Percentiles rank a stretch among this genome's conserved stretches.
phyloP scores from a whole-genome alignment of 1,139 yeast genomes.

The Candida glucosophila region DNA sequence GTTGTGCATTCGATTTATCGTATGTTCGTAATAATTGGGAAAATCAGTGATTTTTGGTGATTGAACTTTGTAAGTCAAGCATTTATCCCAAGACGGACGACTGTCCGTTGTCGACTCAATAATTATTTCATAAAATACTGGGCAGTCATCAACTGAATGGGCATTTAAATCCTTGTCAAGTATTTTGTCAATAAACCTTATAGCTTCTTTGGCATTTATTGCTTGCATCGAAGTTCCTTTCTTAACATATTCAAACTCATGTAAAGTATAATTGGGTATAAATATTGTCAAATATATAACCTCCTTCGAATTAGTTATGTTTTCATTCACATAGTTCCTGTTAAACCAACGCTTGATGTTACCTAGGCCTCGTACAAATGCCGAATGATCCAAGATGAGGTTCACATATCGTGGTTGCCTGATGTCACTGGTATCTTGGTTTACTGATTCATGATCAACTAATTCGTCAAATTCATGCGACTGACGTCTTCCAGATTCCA shows the following conservation, averaged over 20 bases:
- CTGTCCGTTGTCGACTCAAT: constrained; percentile 32
- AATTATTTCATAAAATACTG: constrained; percentile 11
- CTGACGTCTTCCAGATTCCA: constrained; percentile 1
- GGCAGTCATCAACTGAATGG: constrained; percentile 4
- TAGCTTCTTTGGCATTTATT: constrained; percentile 49
- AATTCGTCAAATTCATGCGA: constrained; percentile 7
- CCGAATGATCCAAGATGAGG: constrained; percentile 50
- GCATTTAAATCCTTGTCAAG: constrained; percentile 11
- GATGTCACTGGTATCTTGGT: no score
- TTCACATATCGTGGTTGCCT: constrained; percentile 16
- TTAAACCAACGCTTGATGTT: constrained; percentile 51
- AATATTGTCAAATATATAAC: constrained; percentile 21
- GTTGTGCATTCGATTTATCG: constrained; percentile 43
- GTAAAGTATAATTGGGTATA: constrained; percentile 49
- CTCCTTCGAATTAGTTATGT: constrained; percentile 9
- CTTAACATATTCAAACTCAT: constrained; percentile 47
- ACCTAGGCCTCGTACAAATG: constrained; percentile 52
- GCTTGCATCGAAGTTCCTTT: constrained; percentile 48
- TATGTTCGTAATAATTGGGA: constrained; percentile 28
- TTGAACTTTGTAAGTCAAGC: constrained; percentile 34
- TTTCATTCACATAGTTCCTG: constrained; percentile 22
- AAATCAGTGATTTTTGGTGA: constrained; percentile 40
- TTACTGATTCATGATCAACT: constrained; percentile 3
- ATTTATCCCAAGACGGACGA: constrained; percentile 43
- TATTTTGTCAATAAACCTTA: constrained; percentile 41